Evolutionary conservation across 176 grass and related monocot species (phyloP), one percentile per base, ranked within the genome.

Genomic region (maize (Zea mays)): DNA sequence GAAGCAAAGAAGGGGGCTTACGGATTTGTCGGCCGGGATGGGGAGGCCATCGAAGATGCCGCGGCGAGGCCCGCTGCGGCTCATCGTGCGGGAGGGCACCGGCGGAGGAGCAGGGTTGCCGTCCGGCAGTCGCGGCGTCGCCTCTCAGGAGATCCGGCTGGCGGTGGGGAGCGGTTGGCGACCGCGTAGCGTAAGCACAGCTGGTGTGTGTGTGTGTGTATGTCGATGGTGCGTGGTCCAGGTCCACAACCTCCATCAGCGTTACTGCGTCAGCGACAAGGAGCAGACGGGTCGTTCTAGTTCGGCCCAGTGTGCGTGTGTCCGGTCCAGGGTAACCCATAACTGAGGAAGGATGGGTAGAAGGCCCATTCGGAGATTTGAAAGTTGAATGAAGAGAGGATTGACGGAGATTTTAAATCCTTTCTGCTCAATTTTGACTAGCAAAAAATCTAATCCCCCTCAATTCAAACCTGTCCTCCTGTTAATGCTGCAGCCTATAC

Each of bases 1-100:
- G 58, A 62, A n/a, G 11, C 49, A 43, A 81, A 48, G 77, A 60
- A 3, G 10, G 52, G 68, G 0, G 62, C 91, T 82, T 71, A 94
- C 96, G 5, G 89, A 92, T 78, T 94, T 98, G 72, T 94, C 96
- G 49, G 87, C 74, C 51, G 96, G 92, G 66, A 98, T 98, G 0
- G 92, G 96, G 59, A 94, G 90, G 38, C 92, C 96, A 46, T 98
- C 91, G 41, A 98, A 98, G 80, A 94, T 85, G 80, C 91, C 89
- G 74, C 71, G 85, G 71, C 66, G 87, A 67, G 79, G 79, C 75
- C 66, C 72, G 50, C 41, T 61, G 72, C 89, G 90, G 81, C 79
- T 92, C 96, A 98, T 97, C 67, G 58, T 80, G 70, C 52, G 70
- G 44, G 45, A 19, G 52, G 17, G 15, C 51, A 16, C 2, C 17